A percentile compares a stretch with the other conserved stretches of the same genome.
Conservation (phyloP, 371 early-diverging fungal species). For the Fennellomyces sp. region DNA sequence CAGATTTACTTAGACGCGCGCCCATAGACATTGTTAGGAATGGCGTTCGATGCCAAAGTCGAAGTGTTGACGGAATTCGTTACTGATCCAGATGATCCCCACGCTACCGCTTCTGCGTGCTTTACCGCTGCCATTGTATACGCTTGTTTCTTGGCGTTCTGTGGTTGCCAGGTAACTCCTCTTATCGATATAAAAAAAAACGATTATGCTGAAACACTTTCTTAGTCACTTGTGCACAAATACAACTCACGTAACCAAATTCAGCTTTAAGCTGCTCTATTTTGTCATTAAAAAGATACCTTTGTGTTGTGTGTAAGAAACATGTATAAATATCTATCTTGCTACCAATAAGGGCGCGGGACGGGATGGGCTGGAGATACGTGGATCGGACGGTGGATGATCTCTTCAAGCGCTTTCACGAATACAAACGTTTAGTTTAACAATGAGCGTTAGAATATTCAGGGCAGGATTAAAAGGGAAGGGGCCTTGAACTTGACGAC, state of each 20-base stretch:
- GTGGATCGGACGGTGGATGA: too few relatives aligned
- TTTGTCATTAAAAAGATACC: too few relatives aligned
- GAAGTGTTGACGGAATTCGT: constrained; percentile 66
- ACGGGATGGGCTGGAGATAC: too few relatives aligned
- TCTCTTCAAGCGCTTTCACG: too few relatives aligned
- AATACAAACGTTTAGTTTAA: too few relatives aligned
- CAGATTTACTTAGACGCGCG: neutral
- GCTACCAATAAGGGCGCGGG: too few relatives aligned
- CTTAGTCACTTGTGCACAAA: constrained; percentile 47
- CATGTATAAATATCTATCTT: too few relatives aligned
- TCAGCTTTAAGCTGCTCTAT: constrained; percentile 49
- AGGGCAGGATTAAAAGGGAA: too few relatives aligned
- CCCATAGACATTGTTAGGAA: constrained; percentile 58
- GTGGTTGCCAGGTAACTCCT: constrained; percentile 73
- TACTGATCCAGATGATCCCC: constrained; percentile 67
- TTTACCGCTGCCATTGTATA: constrained; percentile 72
- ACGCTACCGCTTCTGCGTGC: constrained; percentile 66
- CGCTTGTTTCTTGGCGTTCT: constrained; percentile 68
- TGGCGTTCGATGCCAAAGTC: constrained; percentile 65
- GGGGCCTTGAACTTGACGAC: too few relatives aligned
- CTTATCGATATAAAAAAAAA: too few relatives aligned
- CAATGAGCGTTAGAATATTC: too few relatives aligned
- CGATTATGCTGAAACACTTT: neutral
- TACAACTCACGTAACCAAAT: constrained; percentile 55
- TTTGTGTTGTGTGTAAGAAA: too few relatives aligned